phyloP scores from a whole-genome alignment of 306 rosid genomes.

The Lagenaria siceraria region DNA sequence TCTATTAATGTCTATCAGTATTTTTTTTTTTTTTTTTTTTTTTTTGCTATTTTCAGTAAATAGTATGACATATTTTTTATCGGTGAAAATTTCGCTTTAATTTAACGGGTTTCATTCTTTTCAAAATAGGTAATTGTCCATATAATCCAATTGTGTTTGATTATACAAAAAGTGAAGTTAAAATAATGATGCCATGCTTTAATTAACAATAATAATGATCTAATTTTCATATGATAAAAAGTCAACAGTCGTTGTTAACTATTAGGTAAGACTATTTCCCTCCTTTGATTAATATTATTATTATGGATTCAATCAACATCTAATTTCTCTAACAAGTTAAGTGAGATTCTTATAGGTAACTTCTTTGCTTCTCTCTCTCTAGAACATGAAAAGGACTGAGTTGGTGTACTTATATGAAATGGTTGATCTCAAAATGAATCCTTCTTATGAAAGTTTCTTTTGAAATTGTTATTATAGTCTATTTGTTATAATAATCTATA shows the following conservation, averaged over 20 bases:
- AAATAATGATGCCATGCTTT: not conserved
- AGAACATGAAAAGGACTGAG: not conserved
- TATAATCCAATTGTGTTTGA: not conserved
- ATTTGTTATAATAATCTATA: too few species aligned
- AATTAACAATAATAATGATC: constrained; percentile 6
- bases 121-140: not conserved
- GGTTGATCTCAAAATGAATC: not conserved
- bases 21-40: too few species aligned
- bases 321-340: not conserved
- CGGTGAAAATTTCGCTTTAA: too few species aligned
- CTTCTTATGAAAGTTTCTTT: not conserved
- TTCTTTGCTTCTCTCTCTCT: not conserved
- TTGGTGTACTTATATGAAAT: not conserved
- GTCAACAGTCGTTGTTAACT: constrained; percentile 20
- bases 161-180: constrained; percentile 1
- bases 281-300: not conserved
- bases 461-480: too few species aligned
- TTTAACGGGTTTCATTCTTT: not conserved
- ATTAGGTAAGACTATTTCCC: constrained; percentile 23
- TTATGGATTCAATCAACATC: not conserved
- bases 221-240: not conserved
- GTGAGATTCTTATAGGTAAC: not conserved
- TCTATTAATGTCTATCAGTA: too few species aligned
- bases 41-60: too few species aligned
- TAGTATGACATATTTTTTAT: too few species aligned